Percentiles rank a stretch among this genome's conserved stretches.
phyloP scores from a whole-genome alignment of 148 eudicot genomes.

The Vaccinium corymbosum region DNA sequence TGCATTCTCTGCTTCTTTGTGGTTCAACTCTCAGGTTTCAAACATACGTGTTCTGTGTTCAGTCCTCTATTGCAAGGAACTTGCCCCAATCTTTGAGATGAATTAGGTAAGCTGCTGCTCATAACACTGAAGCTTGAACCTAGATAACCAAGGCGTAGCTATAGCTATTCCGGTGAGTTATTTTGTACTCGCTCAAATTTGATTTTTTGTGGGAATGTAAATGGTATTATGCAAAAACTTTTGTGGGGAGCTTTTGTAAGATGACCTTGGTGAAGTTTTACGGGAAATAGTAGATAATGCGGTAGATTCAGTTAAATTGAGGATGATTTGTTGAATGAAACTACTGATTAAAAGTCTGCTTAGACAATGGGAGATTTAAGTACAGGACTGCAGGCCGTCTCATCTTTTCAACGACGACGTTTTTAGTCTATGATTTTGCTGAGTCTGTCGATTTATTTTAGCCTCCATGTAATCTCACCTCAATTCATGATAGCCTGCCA shows the following conservation, averaged over 20 bases:
- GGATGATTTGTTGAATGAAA: not conserved
- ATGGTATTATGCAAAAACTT: not conserved
- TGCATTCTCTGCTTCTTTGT: constrained; percentile 4
- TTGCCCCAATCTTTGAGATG: not conserved
- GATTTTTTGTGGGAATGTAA: not conserved
- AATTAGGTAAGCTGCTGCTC: not conserved
- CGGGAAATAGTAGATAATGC: not conserved
- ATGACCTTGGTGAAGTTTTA: not conserved
- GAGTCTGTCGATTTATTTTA: no score
- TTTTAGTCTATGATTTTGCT: no score
- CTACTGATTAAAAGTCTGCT: not conserved
- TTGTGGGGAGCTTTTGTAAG: not conserved
- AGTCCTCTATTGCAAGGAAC: not conserved
- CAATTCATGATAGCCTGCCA: no score
- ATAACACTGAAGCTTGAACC: not conserved
- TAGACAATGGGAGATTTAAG: not conserved
- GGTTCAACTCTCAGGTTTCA: not conserved
- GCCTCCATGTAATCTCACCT: no score
- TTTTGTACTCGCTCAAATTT: not conserved
- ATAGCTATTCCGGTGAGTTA: not conserved
- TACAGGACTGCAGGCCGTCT: not conserved
- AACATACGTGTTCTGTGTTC: not conserved
- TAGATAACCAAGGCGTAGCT: not conserved
- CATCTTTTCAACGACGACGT: no score
- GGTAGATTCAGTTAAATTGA: not conserved